These are phyloP conservation scores for Globisporangium alternatum DNA, from an alignment of 352 stramenopile genomes.

Conservation along the genomic window DNA sequence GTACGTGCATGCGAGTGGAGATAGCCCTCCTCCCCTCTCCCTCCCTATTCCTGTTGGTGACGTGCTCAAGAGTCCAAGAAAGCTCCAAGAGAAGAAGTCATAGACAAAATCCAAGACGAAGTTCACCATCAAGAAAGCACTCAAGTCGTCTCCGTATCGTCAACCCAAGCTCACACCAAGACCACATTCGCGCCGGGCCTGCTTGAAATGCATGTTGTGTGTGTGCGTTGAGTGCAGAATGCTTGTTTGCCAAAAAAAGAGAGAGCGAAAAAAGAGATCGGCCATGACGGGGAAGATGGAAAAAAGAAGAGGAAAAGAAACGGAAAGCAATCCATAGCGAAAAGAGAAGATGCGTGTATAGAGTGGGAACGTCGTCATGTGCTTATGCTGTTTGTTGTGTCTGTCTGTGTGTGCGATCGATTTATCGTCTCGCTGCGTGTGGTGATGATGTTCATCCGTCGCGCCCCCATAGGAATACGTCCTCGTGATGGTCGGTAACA, in stretches of 20 bases:
- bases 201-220: constrained; percentile 4
- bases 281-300: constrained; percentile 3
- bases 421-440: constrained; percentile 7
- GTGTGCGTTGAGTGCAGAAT: constrained; percentile 3
- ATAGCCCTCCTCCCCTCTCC: not conserved
- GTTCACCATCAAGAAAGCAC: not conserved
- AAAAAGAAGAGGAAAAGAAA: constrained; percentile 8
- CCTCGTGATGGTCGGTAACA: constrained; percentile 84
- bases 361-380: constrained; percentile 16
- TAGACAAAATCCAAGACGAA: not conserved
- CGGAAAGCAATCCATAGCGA: constrained; percentile 17
- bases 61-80: not conserved
- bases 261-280: constrained; percentile 13
- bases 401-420: constrained; percentile 24
- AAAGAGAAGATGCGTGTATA: constrained; percentile 17
- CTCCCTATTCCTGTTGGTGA: not conserved
- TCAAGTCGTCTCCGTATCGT: not conserved
- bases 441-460: constrained; percentile 8
- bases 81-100: not conserved
- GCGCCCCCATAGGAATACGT: constrained; percentile 69
- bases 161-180: not conserved
- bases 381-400: constrained; percentile 30
- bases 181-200: not conserved
- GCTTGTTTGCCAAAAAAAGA: constrained; percentile 5
- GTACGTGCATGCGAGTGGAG: not conserved